Base-by-base conservation (phyloP, 2,329 filamentous ascomycete genomes). In the Emydomyces testavorans region DNA sequence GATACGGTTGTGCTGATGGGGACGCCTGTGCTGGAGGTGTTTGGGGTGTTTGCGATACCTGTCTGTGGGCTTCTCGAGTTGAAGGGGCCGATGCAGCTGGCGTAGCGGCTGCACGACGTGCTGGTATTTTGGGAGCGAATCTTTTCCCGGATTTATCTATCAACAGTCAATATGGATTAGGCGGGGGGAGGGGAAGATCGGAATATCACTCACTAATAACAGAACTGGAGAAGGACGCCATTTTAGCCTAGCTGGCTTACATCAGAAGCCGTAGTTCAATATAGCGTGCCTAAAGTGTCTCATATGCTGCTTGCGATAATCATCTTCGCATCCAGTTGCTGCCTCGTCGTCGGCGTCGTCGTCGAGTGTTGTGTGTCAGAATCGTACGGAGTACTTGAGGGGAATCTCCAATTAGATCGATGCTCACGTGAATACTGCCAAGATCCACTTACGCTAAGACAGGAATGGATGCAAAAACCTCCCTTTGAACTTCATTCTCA, bases 81-180 rank as follows among this genome's bases (percentile, higher is more conserved):
- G 31, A 28, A 28, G 48, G 35, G 4, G 32, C 29, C n/a, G 50
- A 46, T 13, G 44, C 21, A 28, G 46, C 11, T 5, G 45, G 29
- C 46, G 45, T 10, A 34, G 51, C 40, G 32, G 39, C 69, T 52
- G 72, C 68, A 50, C 74, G 71, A 59, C 80, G 76, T 54, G 72
- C 70, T 28, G 76, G 77, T 54, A 77, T 76, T 68, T 83, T 86
- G 37, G 82, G 82, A 62, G 83, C 83, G 68, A 87, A 85, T 66
- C 85, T 83, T 68, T 84, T 84, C 64, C 82, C 74, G 68, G 82
- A 82, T 71, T 83, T 82, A 56, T 67, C 72, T 67, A 50, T 6
- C 52, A 31, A 46, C 11, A 3, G 29, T 39, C 35, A 42, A 48
- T 53, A 29, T 40, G 20, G n/a, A 29, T 34, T 31, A 26, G 32